Percentiles rank a stretch among this genome's conserved stretches.
Evolutionary conservation across 768 basidiomycete genomes (phyloP).

Genomic region (Hericium coralloides): DNA sequence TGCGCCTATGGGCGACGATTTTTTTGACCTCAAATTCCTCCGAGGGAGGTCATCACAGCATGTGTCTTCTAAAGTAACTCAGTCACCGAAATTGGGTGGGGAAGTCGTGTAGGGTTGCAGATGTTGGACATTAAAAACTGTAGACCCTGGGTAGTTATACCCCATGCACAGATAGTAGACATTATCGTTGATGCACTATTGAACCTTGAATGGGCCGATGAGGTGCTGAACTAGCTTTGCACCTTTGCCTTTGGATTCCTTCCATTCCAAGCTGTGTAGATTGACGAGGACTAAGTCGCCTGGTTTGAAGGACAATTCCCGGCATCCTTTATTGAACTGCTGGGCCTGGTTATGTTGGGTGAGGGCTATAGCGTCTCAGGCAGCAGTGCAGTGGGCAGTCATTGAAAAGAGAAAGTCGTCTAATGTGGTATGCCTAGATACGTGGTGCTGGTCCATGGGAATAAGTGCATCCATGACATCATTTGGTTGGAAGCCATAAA

Average conservation of each 20-base stretch:
- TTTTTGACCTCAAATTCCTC: conserved; percentile 5
- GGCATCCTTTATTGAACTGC: conserved; percentile 12
- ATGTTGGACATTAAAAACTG: conserved; percentile 18
- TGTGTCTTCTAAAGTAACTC: background rate
- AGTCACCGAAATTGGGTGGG: conserved; percentile 8
- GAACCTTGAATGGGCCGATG: conserved; percentile 18
- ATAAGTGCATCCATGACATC: background rate
- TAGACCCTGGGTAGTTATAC: conserved; percentile 15
- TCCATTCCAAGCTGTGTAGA: conserved; percentile 13
- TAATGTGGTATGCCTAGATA: background rate
- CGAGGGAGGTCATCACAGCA: background rate
- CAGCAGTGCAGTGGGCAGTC: conserved; percentile 1
- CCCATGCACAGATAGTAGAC: conserved; percentile 15
- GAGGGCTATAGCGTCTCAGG: conserved; percentile 7
- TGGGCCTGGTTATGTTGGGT: conserved; percentile 9
- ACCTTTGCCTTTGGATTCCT: conserved; percentile 15
- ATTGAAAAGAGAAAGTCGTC: background rate
- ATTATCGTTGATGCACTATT: conserved; percentile 15
- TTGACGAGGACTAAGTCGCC: conserved; percentile 17
- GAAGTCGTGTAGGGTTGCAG: conserved; percentile 14
- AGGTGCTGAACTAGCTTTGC: conserved; percentile 15
- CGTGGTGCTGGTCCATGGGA: background rate
- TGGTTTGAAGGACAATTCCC: conserved; percentile 8
- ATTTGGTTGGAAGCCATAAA: conserved; percentile 13
- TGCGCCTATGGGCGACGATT: background rate